These are phyloP conservation scores for Alternaria conjuncta DNA, from an alignment of 2,329 filamentous ascomycete genomes.

Conservation along the genomic window DNA sequence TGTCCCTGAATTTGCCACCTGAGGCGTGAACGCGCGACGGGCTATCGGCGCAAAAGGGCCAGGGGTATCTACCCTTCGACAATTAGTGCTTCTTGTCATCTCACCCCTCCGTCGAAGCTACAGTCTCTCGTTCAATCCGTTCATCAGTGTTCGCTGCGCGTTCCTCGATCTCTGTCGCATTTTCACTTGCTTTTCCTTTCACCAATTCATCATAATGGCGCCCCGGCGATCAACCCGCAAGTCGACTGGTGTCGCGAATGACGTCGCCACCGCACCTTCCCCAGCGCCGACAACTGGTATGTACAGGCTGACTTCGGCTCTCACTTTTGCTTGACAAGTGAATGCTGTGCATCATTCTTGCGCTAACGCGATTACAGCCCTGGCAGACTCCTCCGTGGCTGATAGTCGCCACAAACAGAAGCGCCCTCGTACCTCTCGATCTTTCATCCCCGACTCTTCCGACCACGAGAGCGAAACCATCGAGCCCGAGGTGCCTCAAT, in stretches of 20 bases:
- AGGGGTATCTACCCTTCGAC: slow-evolving; percentile 30
- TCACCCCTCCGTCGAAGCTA: slow-evolving; percentile 8
- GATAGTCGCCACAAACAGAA: slow-evolving; percentile 20
- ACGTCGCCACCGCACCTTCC: slow-evolving; percentile 10
- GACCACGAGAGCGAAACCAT: slow-evolving; percentile 33
- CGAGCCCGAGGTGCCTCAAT: slow-evolving; percentile 14
- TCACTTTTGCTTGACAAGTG: not conserved
- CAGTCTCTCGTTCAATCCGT: slow-evolving; percentile 4
- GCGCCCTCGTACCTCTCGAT: slow-evolving; percentile 32
- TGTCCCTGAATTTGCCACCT: slow-evolving; percentile 33
- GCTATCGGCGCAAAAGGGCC: slow-evolving; percentile 27
- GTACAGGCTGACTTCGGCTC: not conserved
- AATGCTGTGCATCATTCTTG: not conserved
- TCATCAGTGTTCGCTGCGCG: not conserved
- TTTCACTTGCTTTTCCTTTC: not conserved
- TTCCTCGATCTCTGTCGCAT: not conserved
- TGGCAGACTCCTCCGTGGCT: slow-evolving; percentile 5
- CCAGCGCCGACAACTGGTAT: slow-evolving; percentile 5
- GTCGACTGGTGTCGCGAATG: slow-evolving; percentile 18
- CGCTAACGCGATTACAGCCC: slow-evolving; percentile 10
- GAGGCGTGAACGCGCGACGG: slow-evolving; percentile 32
- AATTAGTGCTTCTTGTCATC: slow-evolving; percentile 14
- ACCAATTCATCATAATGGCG: slow-evolving; percentile 22
- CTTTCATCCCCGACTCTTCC: slow-evolving; percentile 42
- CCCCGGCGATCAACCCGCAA: slow-evolving; percentile 35